Evolutionary conservation across 1,284 basidiomycete genomes (phyloP), one percentile per base, ranked within the genome.

Genomic region (Irpex lacteus): DNA sequence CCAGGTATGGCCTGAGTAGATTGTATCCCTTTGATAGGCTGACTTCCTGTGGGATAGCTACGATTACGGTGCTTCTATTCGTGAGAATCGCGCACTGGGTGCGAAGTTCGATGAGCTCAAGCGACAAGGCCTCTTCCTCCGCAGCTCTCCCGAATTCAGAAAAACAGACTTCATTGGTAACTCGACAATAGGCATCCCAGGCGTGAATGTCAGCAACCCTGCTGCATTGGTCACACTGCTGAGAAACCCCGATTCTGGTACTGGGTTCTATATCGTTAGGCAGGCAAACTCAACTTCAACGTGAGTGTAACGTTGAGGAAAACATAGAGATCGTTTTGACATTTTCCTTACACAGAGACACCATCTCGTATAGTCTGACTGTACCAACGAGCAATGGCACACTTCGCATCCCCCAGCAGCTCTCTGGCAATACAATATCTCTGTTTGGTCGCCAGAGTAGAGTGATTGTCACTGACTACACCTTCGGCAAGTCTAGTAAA

Each of bases 131-230:
- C 71, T 93, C 2, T 94, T 94, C 78, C 72, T 93, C 36, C 86
- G 91, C 49, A 89, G 86, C 68, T 88, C 90, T 4, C 87, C 86
- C 0, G 85, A 88, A 44, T 91, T 94, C 72, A 85, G 86, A 74
- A 90, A 91, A 75, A 93, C 92, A 0, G 83, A 92, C 66, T 85
- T 86, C 82, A 77, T 92, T 19, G 86, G 86, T 1, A 83, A 92
- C 67, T 81, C 84, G 47, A 82, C 78, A 37, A 83, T 78, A 3
- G 83, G 83, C 13, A 74, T 72, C 7, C 70, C 72, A 1, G 78
- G 82, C 4, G 77, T 82, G 4, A 76, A 74, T 0, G 77, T 85
- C 18, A 81, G 81, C 9, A 84, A 84, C 50, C 68, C 81, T 1
- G 78, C 32, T 32, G 59, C 76, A 2, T 90, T 88, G 68, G 82